Base-by-base conservation (phyloP, 2,329 filamentous ascomycete species). In the Pseudonectria foliicola region DNA sequence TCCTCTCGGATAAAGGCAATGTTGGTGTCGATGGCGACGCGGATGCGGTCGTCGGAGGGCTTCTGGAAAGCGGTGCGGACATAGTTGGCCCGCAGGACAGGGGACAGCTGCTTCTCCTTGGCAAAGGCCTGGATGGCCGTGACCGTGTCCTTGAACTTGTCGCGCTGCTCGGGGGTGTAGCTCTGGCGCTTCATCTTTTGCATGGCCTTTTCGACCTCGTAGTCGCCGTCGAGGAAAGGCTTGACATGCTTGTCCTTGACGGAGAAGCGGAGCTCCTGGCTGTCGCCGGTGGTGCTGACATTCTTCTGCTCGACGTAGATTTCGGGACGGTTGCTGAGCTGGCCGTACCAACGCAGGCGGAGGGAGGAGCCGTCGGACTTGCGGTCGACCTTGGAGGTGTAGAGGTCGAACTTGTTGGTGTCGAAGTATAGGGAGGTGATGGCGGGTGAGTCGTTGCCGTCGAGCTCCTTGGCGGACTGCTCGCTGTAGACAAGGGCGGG, bases 391-490 rank as follows among this genome's bases (percentile, higher is more conserved):
- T 96, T 96, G 51, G 82, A 76, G 11, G 77, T 77, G 62, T 96
- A 98, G 8, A 96, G 71, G 11, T 83, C 75, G 60, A 98, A 96
- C 46, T 81, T 80, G 27, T 77, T 71, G 56, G 81, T 94, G 61
- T 98, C 92, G 54, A 96, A 95, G 64, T 98, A 98, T 26, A 98
- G 77, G 16, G 90, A 95, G 12, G 89, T 96, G 47, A 96, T 85
- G 33, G 85, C 85, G 6, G 92, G 92, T 53, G 96, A 90, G 46
- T 88, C 77, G 41, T 75, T 78, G 29, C 79, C 78, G 52, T 95
- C 87, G 28, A 85, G 75, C 48, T 92, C 75, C 62, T 90, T 93
- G 23, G 86, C 80, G 1, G 83, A 76, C 49, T 89, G 82, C 29
- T 92, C 82, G 57, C 92, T 95, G 64, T 95, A 98, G 14, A 98